Evolutionary conservation across 768 basidiomycete genomes (phyloP), one percentile per base, ranked within the genome.

Genomic region (Sporobolomyces phaffii): DNA sequence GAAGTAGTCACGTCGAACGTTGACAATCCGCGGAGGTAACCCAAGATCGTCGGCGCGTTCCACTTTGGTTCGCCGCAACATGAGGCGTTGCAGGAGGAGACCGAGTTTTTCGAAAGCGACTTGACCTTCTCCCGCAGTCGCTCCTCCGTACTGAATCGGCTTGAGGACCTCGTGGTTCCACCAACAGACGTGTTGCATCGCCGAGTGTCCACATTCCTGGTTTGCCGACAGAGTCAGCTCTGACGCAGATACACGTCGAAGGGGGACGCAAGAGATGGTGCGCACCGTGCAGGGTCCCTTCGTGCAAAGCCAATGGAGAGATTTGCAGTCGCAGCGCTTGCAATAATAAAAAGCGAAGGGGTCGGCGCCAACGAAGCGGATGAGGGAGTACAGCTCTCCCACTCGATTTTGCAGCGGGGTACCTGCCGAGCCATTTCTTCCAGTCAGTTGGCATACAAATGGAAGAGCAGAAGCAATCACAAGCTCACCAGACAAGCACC

Each of bases 91-190:
- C 40, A 99, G 80, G 26, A 99, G 80, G 52, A 91, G 83, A 74
- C 86, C 89, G 66, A 98, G 81, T 78, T 96, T 97, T 80, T 89
- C 91, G 82, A 97, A 97, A 0, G 92, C 94, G 15, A 77, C 77
- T 70, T 82, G 81, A 14, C 94, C 94, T 5, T 88, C 85, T 1
- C 89, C 90, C 8, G 76, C 72, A 83, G 94, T 88, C 31, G 69
- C 61, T 20, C 88, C 94, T 68, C 87, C 81, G 73, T 77, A 76
- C 68, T 97, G 92, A 66, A 99, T 99, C 1, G 96, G 96, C 0
- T 91, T 91, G 64, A 98, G 79, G 68, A 99, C 93, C 78, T 97
- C 90, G 69, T 88, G 90, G 77, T 96, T 94, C 90, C 94, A 98
- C 78, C 91, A 91, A 78, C 94, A 98, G 15, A 89, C 90, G 64